phyloP scores from a whole-genome alignment of 2,329 filamentous ascomycete genomes.

The Diaporthe citrichinensis region DNA sequence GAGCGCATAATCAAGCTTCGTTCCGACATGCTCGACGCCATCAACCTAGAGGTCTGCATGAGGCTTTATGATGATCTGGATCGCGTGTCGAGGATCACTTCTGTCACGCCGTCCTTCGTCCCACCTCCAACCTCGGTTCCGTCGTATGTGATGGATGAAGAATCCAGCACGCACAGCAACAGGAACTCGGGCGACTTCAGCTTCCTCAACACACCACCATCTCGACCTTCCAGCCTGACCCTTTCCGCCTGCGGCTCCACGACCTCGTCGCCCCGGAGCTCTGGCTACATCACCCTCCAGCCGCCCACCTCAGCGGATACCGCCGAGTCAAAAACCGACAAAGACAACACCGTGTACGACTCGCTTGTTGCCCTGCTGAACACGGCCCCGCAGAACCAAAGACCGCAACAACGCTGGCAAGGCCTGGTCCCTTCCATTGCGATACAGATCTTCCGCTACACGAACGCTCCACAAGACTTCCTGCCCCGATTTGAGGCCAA shows the following conservation, averaged over 20 bases:
- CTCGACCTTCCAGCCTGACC: constrained; percentile 66
- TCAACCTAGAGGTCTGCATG: constrained; percentile 77
- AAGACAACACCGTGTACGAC: constrained; percentile 63
- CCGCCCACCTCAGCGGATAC: constrained; percentile 44
- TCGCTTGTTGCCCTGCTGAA: constrained; percentile 69
- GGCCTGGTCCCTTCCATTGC: constrained; percentile 67
- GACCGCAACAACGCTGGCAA: constrained; percentile 64
- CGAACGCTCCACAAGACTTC: constrained; percentile 63
- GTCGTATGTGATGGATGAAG: constrained; percentile 50
- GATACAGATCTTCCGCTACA: constrained; percentile 71
- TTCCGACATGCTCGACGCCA: constrained; percentile 71
- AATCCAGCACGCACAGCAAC: constrained; percentile 45
- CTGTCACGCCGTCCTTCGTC: constrained; percentile 40
- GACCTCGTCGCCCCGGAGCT: constrained; percentile 65
- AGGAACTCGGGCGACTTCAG: constrained; percentile 59
- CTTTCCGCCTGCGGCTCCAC: constrained; percentile 65
- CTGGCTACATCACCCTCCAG: constrained; percentile 58
- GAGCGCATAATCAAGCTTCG: constrained; percentile 73
- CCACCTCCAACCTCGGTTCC: constrained; percentile 44
- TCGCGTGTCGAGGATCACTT: constrained; percentile 56
- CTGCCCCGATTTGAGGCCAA: constrained; percentile 65
- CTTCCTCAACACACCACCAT: constrained; percentile 60
- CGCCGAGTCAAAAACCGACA: constrained; percentile 34
- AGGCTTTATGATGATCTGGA: constrained; percentile 69
- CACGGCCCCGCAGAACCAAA: constrained; percentile 59